These are phyloP conservation scores for Trametes sp. DNA, from an alignment of 1,284 basidiomycete species.

Conservation along the genomic window DNA sequence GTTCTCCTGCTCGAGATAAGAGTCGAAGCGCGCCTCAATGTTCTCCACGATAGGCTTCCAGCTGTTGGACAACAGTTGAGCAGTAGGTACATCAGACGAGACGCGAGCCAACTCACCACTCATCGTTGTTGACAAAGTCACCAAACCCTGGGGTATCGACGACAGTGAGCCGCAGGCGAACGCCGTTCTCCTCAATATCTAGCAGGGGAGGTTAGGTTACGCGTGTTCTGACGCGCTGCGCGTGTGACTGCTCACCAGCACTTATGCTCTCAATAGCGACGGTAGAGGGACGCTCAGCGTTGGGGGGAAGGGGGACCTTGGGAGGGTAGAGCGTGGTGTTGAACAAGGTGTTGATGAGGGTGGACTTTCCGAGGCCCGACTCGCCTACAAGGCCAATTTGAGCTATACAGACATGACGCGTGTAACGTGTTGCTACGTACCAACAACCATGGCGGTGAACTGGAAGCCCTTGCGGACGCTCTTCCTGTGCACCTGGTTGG, in stretches of 20 bases:
- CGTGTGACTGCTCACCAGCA: conserved; percentile 70
- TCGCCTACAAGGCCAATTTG: conserved; percentile 69
- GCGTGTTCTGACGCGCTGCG: conserved; percentile 30
- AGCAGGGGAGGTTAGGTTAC: conserved; percentile 31
- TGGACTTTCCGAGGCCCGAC: conserved; percentile 97
- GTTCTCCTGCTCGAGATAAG: conserved; percentile 97
- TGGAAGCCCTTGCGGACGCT: conserved; percentile 97
- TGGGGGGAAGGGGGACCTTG: conserved; percentile 84
- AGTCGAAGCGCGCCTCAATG: conserved; percentile 96
- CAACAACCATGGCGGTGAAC: conserved; percentile 97
- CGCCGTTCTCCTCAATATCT: conserved; percentile 99
- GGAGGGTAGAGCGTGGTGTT: conserved; percentile 92
- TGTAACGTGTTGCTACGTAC: conserved; percentile 60
- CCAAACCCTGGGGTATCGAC: conserved; percentile 98
- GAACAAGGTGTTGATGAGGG: conserved; percentile 97
- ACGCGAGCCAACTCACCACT: conserved; percentile 66
- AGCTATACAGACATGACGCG: conserved; percentile 32
- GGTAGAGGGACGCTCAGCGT: conserved; percentile 88
- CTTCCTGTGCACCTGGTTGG: conserved; percentile 97
- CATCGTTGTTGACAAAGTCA: conserved; percentile 98
- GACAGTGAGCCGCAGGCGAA: conserved; percentile 94
- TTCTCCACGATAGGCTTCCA: conserved; percentile 98
- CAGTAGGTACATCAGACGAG: background rate
- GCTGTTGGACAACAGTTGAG: conserved; percentile 49
- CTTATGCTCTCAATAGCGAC: conserved; percentile 97